Evolutionary conservation across 805 yeast genomes (phyloP).

Genomic region (Yarrowia sp.): DNA sequence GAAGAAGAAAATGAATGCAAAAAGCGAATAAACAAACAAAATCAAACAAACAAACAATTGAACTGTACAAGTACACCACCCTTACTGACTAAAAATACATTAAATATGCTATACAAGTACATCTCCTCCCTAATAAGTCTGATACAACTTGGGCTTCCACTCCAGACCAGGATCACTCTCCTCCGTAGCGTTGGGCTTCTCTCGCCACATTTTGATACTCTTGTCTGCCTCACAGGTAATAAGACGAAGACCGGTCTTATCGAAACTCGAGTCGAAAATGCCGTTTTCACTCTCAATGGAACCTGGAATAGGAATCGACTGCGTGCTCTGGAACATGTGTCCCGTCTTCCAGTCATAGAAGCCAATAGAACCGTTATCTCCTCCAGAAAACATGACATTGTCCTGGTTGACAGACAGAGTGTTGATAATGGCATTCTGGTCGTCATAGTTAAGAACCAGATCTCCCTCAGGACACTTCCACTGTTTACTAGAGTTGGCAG

Average conservation of each 20-base stretch:
- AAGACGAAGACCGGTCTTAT: conserved; percentile 77
- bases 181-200: conserved; percentile 52
- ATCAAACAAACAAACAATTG: too few species aligned
- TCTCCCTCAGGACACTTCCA: conserved; percentile 85
- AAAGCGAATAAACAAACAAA: too few species aligned
- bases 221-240: conserved; percentile 93
- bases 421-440: conserved; percentile 64
- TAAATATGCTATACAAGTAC: conserved; percentile 16
- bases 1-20: too few species aligned
- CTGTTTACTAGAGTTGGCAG: conserved; percentile 79
- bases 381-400: conserved; percentile 76
- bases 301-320: conserved; percentile 70
- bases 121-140: conserved; percentile 13
- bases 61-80: too few species aligned
- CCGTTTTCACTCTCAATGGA: conserved; percentile 71
- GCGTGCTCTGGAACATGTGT: conserved; percentile 60
- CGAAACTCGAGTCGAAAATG: conserved; percentile 74
- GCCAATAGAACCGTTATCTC: conserved; percentile 79
- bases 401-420: conserved; percentile 70
- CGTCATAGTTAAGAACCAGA: conserved; percentile 63
- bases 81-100: conserved; percentile 25
- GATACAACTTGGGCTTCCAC: conserved; percentile 48
- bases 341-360: conserved; percentile 84
- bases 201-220: conserved; percentile 65
- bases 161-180: conserved; percentile 52